A percentile compares a stretch with the other conserved stretches of the same genome.
These are phyloP conservation scores for Aspergillus awamori DNA, from an alignment of 2,329 filamentous ascomycete species.

Conservation along the genomic window DNA sequence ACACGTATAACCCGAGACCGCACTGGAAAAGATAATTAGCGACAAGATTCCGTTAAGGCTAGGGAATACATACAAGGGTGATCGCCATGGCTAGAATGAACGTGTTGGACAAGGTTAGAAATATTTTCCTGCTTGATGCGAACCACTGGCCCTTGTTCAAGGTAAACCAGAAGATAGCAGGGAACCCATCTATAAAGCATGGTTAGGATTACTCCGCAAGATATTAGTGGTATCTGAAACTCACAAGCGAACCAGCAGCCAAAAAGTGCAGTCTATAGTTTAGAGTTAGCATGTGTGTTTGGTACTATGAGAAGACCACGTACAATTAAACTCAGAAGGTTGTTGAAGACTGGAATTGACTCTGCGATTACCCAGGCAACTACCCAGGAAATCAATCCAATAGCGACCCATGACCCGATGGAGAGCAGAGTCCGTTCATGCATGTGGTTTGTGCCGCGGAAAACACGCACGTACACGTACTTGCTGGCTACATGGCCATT, in stretches of 20 bases:
- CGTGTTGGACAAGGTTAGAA: conserved; percentile 48
- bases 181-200: conserved; percentile 39
- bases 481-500: conserved; percentile 68
- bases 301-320: not conserved
- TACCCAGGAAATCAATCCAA: conserved; percentile 60
- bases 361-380: conserved; percentile 69
- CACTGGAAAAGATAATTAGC: conserved; percentile 30
- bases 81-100: conserved; percentile 41
- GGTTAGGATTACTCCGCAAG: conserved; percentile 10
- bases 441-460: conserved; percentile 60
- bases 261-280: conserved; percentile 55
- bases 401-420: conserved; percentile 60
- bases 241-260: conserved; percentile 66
- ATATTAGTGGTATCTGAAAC: not conserved
- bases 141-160: conserved; percentile 50
- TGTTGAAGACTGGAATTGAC: conserved; percentile 69
- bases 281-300: conserved; percentile 20
- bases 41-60: not conserved
- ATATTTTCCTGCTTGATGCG: conserved; percentile 45
- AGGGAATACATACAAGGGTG: conserved; percentile 27
- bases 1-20: conserved; percentile 47
- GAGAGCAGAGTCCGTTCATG: conserved; percentile 52
- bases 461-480: conserved; percentile 66
- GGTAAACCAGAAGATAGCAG: conserved; percentile 51
- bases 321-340: conserved; percentile 64